A percentile compares a stretch with the other conserved stretches of the same genome.
These are phyloP conservation scores for Mortierella antarctica DNA, from an alignment of 192 early-diverging fungal genomes.

Conservation along the genomic window DNA sequence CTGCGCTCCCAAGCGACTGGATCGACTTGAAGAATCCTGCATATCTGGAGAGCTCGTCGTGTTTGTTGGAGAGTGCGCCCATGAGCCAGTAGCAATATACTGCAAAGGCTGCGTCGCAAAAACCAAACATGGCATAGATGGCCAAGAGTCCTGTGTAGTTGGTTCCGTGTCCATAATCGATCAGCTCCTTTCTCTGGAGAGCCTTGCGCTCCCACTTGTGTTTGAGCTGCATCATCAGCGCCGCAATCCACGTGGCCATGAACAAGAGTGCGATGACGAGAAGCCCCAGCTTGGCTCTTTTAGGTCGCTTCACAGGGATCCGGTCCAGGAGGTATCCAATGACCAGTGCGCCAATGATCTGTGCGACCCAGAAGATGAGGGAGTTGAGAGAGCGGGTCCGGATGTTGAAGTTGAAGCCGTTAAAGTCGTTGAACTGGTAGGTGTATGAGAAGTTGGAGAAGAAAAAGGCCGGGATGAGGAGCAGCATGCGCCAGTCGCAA, in stretches of 20 bases:
- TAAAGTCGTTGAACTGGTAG: conserved; percentile 68
- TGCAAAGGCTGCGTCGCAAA: conserved; percentile 33
- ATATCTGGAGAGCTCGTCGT: conserved; percentile 75
- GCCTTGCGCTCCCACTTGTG: conserved; percentile 50
- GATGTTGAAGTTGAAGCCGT: conserved; percentile 71
- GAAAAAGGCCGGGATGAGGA: conserved; percentile 72
- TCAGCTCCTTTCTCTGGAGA: neutral
- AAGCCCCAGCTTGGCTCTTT: conserved; percentile 71
- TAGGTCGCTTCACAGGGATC: conserved; percentile 57
- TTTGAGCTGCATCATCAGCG: conserved; percentile 62
- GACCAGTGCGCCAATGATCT: conserved; percentile 73
- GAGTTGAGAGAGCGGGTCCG: conserved; percentile 78
- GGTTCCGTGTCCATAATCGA: conserved; percentile 9
- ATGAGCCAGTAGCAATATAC: conserved; percentile 82
- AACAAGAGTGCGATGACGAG: conserved; percentile 57
- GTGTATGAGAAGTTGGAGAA: conserved; percentile 84
- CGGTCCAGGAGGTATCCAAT: conserved; percentile 74
- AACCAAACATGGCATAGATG: conserved; percentile 33
- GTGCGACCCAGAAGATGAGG: conserved; percentile 77
- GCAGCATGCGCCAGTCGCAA: conserved; percentile 71
- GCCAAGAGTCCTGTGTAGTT: conserved; percentile 8
- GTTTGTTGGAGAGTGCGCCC: conserved; percentile 87
- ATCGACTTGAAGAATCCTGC: conserved; percentile 91
- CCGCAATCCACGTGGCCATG: conserved; percentile 70
- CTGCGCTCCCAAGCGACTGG: conserved; percentile 79